These are phyloP conservation scores for Amoeboaphelidium protococcarum DNA, from an alignment of 371 early-diverging fungal species.

Conservation along the genomic window DNA sequence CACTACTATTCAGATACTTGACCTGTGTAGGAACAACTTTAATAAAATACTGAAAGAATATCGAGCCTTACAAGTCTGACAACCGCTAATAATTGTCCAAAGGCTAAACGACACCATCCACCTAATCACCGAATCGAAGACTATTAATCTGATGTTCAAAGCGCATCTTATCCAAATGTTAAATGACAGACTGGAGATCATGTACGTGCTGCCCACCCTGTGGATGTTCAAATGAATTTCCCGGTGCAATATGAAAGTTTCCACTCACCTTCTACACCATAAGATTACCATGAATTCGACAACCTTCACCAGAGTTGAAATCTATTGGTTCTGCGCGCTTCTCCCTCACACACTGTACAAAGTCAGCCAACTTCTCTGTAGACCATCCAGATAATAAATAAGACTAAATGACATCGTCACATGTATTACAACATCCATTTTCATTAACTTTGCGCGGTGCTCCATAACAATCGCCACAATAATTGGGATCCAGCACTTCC, in stretches of 20 bases:
- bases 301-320: constrained; percentile 61
- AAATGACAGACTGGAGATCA: constrained; percentile 31
- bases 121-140: constrained; percentile 46
- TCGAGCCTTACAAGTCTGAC: constrained; percentile 1
- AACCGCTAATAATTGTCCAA: constrained; percentile 33
- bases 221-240: constrained; percentile 49
- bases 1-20: constrained; percentile 27
- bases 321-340: constrained; percentile 45
- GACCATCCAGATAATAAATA: constrained; percentile 60
- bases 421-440: constrained; percentile 80
- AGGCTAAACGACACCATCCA: constrained; percentile 38
- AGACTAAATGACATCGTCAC: constrained; percentile 66
- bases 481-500: constrained; percentile 16
- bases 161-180: constrained; percentile 21
- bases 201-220: constrained; percentile 53
- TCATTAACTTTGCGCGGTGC: constrained; percentile 25
- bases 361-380: constrained; percentile 10
- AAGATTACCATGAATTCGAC: constrained; percentile 50
- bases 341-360: constrained; percentile 49
- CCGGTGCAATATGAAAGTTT: constrained; percentile 79
- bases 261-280: constrained; percentile 71
- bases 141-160: constrained; percentile 58
- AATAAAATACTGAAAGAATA: constrained; percentile 58
- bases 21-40: constrained; percentile 78
- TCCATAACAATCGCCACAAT: constrained; percentile 79